Evolutionary conservation across 1,139 yeast genomes (phyloP), one percentile per base, ranked within the genome.

Genomic region (Debaryomyces nepalensis): DNA sequence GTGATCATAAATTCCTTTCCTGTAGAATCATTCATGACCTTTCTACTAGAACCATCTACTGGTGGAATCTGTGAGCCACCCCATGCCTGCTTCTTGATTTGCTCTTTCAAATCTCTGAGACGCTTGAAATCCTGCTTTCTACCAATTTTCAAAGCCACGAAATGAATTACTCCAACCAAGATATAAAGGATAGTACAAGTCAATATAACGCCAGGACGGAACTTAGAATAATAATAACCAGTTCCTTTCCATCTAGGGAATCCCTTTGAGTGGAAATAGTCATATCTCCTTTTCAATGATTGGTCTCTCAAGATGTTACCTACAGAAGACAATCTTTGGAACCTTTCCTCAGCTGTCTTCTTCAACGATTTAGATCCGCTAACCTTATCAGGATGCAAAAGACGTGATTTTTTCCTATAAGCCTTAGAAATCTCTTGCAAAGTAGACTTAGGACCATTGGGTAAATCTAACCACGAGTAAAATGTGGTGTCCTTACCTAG

Each of bases 331-430:
- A 91, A 73, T 30, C 93, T 68, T 50, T 90, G 87, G 60, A 84
- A 91, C 39, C 86, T 74, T 45, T 75, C 79, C 54, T 75, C 81
- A 2, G 79, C 81, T 23, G 53, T 48, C 51, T 68, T 70, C 53
- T 61, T 80, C 66, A 43, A 75, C 54, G 46, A 75, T 66, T 45
- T 71, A 54, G 61, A 50, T 39, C 74, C 73, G 33, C 68, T 57
- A 43, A 75, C 64, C 61, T 88, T 90, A 61, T 93, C 98, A 0
- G 98, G 97, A 58, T 91, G 97, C 51, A 87, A 71, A 44, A 72
- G 74, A 41, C 87, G 75, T 3, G 96, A 83, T 33, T 84, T 61
- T 51, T 80, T 81, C 57, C 89, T 80, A 67, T 88, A 81, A 15
- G 96, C 93, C 56, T 81, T 83, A 44, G 76, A 75, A 47, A 95